These are phyloP conservation scores for Basipetospora chlamydospora DNA, from an alignment of 2,329 filamentous ascomycete genomes.

Conservation along the genomic window DNA sequence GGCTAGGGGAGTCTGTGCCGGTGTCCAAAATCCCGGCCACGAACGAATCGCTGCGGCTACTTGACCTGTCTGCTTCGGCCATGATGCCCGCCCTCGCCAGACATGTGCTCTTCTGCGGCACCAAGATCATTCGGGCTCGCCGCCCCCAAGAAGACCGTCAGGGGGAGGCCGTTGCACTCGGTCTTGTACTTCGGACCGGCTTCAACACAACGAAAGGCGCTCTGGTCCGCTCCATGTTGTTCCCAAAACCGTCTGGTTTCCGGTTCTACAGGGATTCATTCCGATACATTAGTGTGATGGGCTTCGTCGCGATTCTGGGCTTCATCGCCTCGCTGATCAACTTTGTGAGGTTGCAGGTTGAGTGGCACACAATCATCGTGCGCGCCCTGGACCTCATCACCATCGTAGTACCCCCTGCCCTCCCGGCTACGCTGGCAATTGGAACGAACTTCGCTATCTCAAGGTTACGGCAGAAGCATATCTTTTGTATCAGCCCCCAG, in stretches of 20 bases:
- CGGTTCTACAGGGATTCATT: conserved; percentile 98
- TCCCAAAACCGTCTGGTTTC: conserved; percentile 95
- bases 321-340: conserved; percentile 89
- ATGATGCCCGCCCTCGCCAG: conserved; percentile 72
- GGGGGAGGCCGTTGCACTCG: conserved; percentile 80
- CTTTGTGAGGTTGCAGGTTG: conserved; percentile 70
- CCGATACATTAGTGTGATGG: conserved; percentile 96
- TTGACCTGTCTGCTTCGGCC: conserved; percentile 69
- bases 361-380: conserved; percentile 83
- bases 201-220: conserved; percentile 98
- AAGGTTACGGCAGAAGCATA: conserved; percentile 73
- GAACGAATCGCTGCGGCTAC: conserved; percentile 58
- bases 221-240: conserved; percentile 91
- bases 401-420: conserved; percentile 87
- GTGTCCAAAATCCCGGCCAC: conserved; percentile 82
- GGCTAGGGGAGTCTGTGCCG: conserved; percentile 79
- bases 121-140: conserved; percentile 82
- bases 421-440: conserved; percentile 90
- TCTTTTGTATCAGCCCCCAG: conserved; percentile 96
- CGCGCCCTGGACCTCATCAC: conserved; percentile 91
- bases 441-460: conserved; percentile 89
- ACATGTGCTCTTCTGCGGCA: conserved; percentile 88
- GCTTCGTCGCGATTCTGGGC: conserved; percentile 64
- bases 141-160: conserved; percentile 74
- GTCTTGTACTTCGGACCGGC: conserved; percentile 83